Evolutionary conservation across 2,329 filamentous ascomycete species (phyloP), one percentile per base, ranked within the genome.

Genomic region (Trichophyton simii): DNA sequence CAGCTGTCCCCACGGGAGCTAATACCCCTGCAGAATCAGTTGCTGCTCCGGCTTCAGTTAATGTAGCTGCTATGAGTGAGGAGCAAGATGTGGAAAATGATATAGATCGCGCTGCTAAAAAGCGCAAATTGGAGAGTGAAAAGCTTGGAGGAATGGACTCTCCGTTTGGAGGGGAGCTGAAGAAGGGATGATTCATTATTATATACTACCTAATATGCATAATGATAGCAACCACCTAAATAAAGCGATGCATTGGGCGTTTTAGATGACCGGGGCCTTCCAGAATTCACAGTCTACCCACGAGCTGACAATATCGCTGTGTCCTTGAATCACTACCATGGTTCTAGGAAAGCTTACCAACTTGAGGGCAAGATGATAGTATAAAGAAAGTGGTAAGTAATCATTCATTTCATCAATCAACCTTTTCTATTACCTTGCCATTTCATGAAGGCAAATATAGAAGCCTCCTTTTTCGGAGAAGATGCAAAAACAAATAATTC

Each of bases 91-190:
- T 60, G 22, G 59, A 62, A 4, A 59, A 44, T 20, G 60, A 75
- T 59, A 66, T 70, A 57, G 73, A 75, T 61, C 69, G 72, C 3
- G 62, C 70, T 20, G 70, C 72, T n/a, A 76, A 77, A 65, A 76
- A 75, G 64, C 67, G 73, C 58, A 75, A 73, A 22, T 52, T 75
- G 11, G 72, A 75, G 60, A 63, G 65, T 31, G 68, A 69, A 8
- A 55, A 15, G 46, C 25, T 31, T 6, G 20, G 25, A 5, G 20
- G 22, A 11, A 52, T 15, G 20, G 20, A 52, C 25, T 31, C 52
- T 34, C 25, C 15, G 2, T 55, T 55, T 34, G 52, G 52, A 6
- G 52, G 52, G 25, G 52, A 55, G 11, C 18, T 55, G 18, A 20
- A 28, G n/a, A 55, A 38, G 52, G 28, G 52, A 36, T 55, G 34